Evolutionary conservation across 2,329 filamentous ascomycete species (phyloP), one percentile per base, ranked within the genome.

Genomic region (Alternaria infectoria): DNA sequence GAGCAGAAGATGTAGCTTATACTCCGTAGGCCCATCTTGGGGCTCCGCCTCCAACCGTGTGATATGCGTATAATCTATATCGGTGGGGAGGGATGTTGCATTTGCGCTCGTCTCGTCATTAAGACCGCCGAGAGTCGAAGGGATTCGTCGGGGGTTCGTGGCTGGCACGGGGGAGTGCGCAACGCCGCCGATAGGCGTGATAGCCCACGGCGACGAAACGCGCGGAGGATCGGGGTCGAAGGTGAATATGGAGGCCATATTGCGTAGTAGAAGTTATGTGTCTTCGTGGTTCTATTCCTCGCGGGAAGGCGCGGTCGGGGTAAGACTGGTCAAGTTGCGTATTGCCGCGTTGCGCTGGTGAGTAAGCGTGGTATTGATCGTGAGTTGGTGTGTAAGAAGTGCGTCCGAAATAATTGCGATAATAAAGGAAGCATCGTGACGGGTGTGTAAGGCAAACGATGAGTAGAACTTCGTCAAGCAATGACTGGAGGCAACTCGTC

Each of bases 171-270:
- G 46, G 46, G 66, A 59, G 21, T 64, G 69, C 8, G 69, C 44
- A 28, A 65, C 57, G 11, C 62, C 63, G 49, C 64, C 74, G 61
- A 65, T 61, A 4, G 73, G 82, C 78, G 89, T 86, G 11, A 85
- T 88, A n/a, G 91, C 86, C 96, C 96, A 99, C 15, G 96, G 96
- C 17, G 95, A 98, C 13, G 92, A 91, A 36, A 98, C 93, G 78
- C 92, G 86, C 2, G 93, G 92, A 49, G 93, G 93, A 69, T 97
- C 91, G 3, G 93, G 90, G 66, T 97, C 93, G 77, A 92, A 99
- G 0, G 95, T 97, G 79, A 99, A 99, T 70, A 99, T 93, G 12
- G 95, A 97, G 62, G 96, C 95, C 92, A 96, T 96, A 11, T 43
- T 65, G 28, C 50, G 60, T 19, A 15, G 9, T 55, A 40, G 36